Conservation (phyloP, 1,284 basidiomycete genomes). For the Ganoderma meredithae region DNA sequence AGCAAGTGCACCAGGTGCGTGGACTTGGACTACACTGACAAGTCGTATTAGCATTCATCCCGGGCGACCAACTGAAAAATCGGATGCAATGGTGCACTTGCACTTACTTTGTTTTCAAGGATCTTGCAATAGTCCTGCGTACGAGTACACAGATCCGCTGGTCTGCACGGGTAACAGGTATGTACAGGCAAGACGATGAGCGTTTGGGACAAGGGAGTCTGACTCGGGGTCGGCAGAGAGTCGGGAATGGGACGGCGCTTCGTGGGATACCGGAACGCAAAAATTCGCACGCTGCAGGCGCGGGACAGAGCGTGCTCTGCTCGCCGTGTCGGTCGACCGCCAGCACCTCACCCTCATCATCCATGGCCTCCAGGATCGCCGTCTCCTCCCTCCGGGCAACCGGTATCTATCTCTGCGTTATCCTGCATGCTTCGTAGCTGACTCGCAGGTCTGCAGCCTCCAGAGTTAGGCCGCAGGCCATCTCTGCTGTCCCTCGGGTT, state of each 20-base stretch:
- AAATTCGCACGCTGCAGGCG: constrained; percentile 22
- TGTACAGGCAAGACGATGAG: not conserved
- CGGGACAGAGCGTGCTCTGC: constrained; percentile 26
- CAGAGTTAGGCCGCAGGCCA: constrained; percentile 63
- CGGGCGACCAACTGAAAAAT: not conserved
- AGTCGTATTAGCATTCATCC: not conserved
- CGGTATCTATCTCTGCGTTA: constrained; percentile 48
- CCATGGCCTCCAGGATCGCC: constrained; percentile 76
- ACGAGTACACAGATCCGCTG: not conserved
- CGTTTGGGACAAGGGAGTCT: not conserved
- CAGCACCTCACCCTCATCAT: constrained; percentile 36
- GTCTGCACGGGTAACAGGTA: not conserved
- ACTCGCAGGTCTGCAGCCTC: constrained; percentile 25
- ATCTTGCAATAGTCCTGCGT: not conserved
- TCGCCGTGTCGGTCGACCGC: constrained; percentile 30
- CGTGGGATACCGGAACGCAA: constrained; percentile 30
- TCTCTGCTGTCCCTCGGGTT: constrained; percentile 59
- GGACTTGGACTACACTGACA: not conserved
- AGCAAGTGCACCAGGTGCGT: not conserved
- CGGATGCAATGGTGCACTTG: not conserved
- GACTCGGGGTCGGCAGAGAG: not conserved
- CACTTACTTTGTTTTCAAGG: too few relatives aligned
- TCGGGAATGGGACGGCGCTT: constrained; percentile 12
- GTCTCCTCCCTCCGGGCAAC: constrained; percentile 67
- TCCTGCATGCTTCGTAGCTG: not conserved